Percentiles rank a stretch among this genome's conserved stretches.
Evolutionary conservation across 2,329 filamentous ascomycete genomes (phyloP).

Genomic region (Ophiosphaerella korrae): DNA sequence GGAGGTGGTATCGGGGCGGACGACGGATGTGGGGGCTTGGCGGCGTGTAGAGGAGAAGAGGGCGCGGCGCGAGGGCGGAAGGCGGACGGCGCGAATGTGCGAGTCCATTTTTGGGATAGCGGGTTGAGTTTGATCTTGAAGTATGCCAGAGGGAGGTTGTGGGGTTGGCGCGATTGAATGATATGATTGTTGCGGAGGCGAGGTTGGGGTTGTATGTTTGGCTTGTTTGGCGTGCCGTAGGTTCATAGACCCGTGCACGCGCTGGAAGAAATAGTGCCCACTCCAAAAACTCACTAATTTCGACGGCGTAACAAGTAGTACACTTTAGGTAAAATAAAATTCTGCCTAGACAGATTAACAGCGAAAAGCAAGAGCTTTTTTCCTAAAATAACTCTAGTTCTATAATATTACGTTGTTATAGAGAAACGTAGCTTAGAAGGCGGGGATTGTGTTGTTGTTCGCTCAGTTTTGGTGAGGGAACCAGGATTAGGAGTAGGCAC

Average conservation of each 20-base stretch:
- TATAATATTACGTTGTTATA: no score
- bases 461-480: no score
- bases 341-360: no score
- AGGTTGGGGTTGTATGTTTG: slow-evolving; percentile 20
- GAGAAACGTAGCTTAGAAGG: no score
- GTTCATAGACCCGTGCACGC: slow-evolving; percentile 18
- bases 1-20: slow-evolving; percentile 24
- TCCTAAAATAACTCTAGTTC: no score
- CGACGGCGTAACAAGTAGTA: no score
- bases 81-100: slow-evolving; percentile 32
- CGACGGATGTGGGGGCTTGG: slow-evolving; percentile 27
- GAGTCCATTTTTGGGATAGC: slow-evolving; percentile 10
- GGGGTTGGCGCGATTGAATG: background rate
- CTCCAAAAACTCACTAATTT: no score
- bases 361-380: no score
- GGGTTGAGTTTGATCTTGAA: background rate
- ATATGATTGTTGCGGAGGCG: slow-evolving; percentile 6
- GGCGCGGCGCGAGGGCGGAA: slow-evolving; percentile 36
- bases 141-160: slow-evolving; percentile 5
- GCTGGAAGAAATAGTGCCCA: slow-evolving; percentile 6
- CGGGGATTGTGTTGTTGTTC: no score
- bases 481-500: no score
- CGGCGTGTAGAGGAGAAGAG: slow-evolving; percentile 34
- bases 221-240: slow-evolving; percentile 20
- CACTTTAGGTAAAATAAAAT: no score